phyloP scores from a whole-genome alignment of 2,329 filamentous ascomycete genomes.

The Acrocalymma vagum region DNA sequence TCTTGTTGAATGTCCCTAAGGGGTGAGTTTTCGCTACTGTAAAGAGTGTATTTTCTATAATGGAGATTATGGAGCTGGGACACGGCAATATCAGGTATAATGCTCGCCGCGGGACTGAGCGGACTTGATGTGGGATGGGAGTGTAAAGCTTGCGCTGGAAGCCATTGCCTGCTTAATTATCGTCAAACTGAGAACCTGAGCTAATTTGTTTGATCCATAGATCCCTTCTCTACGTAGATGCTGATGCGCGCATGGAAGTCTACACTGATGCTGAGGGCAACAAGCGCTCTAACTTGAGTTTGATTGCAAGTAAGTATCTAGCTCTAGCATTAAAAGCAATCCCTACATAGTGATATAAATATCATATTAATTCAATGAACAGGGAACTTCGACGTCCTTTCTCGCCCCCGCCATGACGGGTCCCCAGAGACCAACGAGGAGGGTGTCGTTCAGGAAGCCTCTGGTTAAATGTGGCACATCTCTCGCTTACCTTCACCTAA shows the following conservation, averaged over 20 bases:
- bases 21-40: conserved; percentile 68
- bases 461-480: conserved; percentile 14
- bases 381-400: conserved; percentile 47
- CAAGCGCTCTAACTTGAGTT: conserved; percentile 68
- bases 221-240: conserved; percentile 82
- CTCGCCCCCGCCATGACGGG: conserved; percentile 32
- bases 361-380: conserved; percentile 9
- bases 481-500: not conserved
- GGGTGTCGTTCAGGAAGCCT: conserved; percentile 41
- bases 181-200: too few relatives aligned
- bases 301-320: conserved; percentile 80
- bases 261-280: conserved; percentile 75
- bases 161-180: too few relatives aligned
- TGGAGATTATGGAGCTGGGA: not conserved
- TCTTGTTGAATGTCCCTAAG: conserved; percentile 77
- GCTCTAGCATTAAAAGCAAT: not conserved
- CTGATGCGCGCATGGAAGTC: conserved; percentile 73
- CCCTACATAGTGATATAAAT: conserved; percentile 4
- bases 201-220: too few relatives aligned
- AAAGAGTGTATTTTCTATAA: conserved; percentile 4
- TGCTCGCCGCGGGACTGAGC: not conserved
- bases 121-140: not conserved
- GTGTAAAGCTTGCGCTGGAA: conserved; percentile 5
- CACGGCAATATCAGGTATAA: too few relatives aligned
- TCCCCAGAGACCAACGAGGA: conserved; percentile 37